A percentile compares a stretch with the other conserved stretches of the same genome.
These are phyloP conservation scores for Coemansia sp. DNA, from an alignment of 192 early-diverging fungal species.

Conservation along the genomic window DNA sequence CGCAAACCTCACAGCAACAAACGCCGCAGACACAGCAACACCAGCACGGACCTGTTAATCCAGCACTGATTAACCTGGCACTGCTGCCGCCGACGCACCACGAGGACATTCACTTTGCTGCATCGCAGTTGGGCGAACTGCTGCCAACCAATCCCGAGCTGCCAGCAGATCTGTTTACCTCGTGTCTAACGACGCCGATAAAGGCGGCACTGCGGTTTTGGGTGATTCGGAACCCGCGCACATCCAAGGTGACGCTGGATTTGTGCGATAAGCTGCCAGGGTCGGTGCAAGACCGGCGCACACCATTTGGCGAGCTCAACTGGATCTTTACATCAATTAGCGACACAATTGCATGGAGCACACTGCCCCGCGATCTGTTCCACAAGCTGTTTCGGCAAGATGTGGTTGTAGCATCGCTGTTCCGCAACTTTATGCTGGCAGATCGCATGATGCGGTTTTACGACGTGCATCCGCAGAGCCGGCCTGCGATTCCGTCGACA, in stretches of 20 bases:
- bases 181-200: slow-evolving; percentile 94
- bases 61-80: slow-evolving; percentile 47
- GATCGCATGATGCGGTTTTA: slow-evolving; percentile 95
- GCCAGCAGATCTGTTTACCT: slow-evolving; percentile 95
- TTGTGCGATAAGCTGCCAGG: slow-evolving; percentile 73
- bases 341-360: slow-evolving; percentile 98
- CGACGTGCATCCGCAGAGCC: slow-evolving; percentile 87
- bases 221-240: slow-evolving; percentile 79
- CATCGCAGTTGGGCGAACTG: slow-evolving; percentile 78
- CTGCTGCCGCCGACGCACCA: slow-evolving; percentile 45
- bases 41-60: slow-evolving; percentile 26
- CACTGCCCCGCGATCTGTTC: slow-evolving; percentile 84
- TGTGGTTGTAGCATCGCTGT: slow-evolving; percentile 89
- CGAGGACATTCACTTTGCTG: slow-evolving; percentile 93
- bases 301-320: slow-evolving; percentile 95
- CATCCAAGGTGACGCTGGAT: slow-evolving; percentile 70
- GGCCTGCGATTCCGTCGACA: slow-evolving; percentile 80
- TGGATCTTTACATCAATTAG: slow-evolving; percentile 99
- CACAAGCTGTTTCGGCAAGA: slow-evolving; percentile 91
- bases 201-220: slow-evolving; percentile 92
- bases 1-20: slow-evolving; percentile 7
- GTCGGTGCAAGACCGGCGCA: slow-evolving; percentile 81
- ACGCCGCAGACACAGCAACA: slow-evolving; percentile 10
- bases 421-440: slow-evolving; percentile 93
- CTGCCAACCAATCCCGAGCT: slow-evolving; percentile 92